Conservation (phyloP, 202 grass and related monocot species). For the Brachypodium distachyon region DNA sequence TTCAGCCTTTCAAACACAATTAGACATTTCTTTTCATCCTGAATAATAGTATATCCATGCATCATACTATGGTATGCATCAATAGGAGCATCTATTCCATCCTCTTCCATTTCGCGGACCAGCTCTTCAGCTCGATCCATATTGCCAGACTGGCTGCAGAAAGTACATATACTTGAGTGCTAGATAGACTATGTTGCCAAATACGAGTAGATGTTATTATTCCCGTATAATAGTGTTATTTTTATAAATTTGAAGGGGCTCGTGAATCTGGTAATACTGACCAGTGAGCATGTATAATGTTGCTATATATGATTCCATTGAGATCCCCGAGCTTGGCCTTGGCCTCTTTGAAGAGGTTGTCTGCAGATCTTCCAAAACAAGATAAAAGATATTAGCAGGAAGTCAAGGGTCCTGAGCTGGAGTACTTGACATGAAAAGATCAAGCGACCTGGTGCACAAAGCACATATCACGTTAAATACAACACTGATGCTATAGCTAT, state of each 20-base stretch:
- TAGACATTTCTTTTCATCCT: conserved; percentile 83
- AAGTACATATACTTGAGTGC: conserved; percentile 11
- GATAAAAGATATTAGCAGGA: conserved; percentile 32
- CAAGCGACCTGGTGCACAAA: background rate
- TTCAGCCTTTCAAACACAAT: conserved; percentile 85
- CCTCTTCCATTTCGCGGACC: conserved; percentile 87
- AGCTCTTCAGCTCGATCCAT: conserved; percentile 78
- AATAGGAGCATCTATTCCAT: conserved; percentile 81
- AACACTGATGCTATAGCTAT: background rate
- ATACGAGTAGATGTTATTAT: no score
- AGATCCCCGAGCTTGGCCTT: conserved; percentile 47
- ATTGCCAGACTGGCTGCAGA: conserved; percentile 79
- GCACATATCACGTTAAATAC: background rate
- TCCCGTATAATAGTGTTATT: background rate
- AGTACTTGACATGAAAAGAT: background rate
- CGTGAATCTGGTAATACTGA: conserved; percentile 44
- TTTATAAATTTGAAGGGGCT: background rate
- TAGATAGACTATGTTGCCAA: background rate
- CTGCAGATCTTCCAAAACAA: conserved; percentile 76
- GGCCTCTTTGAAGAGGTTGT: conserved; percentile 79
- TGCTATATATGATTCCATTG: conserved; percentile 91
- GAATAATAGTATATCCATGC: conserved; percentile 87
- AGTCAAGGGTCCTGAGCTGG: background rate
- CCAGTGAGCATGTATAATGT: conserved; percentile 98
- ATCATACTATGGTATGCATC: conserved; percentile 96